Conservation (phyloP, 2,329 filamentous ascomycete species). For the Calonectria naviculata region DNA sequence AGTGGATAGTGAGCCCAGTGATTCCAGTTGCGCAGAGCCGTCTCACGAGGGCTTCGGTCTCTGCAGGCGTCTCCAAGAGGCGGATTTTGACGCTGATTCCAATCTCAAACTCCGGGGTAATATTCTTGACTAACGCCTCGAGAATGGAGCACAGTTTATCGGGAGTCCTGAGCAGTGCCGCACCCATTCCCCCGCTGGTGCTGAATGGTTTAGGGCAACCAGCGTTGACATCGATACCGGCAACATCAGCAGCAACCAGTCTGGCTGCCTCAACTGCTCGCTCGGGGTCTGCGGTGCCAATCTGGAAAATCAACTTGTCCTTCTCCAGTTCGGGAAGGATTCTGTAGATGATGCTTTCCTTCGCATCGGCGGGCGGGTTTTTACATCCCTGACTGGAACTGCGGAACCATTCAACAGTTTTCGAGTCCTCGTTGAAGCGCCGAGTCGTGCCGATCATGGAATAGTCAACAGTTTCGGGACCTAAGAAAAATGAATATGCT, state of each 20-base stretch:
- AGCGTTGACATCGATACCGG: conserved; percentile 96
- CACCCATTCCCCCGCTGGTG: conserved; percentile 94
- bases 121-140: conserved; percentile 81
- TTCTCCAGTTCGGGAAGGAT: conserved; percentile 83
- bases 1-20: conserved; percentile 92
- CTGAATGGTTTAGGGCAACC: conserved; percentile 99
- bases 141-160: conserved; percentile 88
- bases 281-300: conserved; percentile 87
- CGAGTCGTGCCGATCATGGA: conserved; percentile 90
- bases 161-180: conserved; percentile 86
- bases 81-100: conserved; percentile 98
- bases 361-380: conserved; percentile 62
- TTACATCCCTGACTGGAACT: conserved; percentile 76
- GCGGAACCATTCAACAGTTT: conserved; percentile 87
- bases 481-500: conserved; percentile 50
- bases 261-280: conserved; percentile 86
- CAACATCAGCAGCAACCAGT: conserved; percentile 86
- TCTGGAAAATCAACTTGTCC: conserved; percentile 85
- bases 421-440: conserved; percentile 78
- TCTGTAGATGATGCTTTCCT: conserved; percentile 82
- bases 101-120: conserved; percentile 82
- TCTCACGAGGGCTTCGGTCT: conserved; percentile 82
- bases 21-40: conserved; percentile 89
- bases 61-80: conserved; percentile 79
- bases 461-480: conserved; percentile 93